These are phyloP conservation scores for Flueggea neowawraea DNA, from an alignment of 441 rosid genomes.

Conservation along the genomic window DNA sequence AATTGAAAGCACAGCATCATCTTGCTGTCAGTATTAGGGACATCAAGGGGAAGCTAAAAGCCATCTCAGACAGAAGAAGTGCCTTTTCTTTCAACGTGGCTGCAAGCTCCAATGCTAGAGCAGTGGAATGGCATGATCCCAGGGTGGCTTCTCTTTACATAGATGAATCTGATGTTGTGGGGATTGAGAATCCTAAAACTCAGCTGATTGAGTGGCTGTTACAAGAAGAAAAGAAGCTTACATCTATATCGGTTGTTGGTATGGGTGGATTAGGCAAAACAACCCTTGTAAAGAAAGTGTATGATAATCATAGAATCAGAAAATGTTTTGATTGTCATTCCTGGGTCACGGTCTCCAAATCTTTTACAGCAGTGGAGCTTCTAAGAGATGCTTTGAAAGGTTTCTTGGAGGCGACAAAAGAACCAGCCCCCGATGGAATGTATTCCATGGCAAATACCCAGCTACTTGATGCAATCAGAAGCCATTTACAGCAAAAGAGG, in stretches of 20 bases:
- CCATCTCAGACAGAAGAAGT: conserved; percentile 12
- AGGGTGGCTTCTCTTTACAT: conserved; percentile 13
- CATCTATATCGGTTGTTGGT: conserved; percentile 10
- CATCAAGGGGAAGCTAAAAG: conserved; percentile 7
- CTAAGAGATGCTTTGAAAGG: conserved; percentile 1
- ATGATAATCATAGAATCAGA: conserved; percentile 1
- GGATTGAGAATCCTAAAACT: conserved; percentile 11
- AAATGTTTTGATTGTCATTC: conserved; percentile 4
- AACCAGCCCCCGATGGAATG: not conserved
- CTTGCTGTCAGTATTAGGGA: conserved; percentile 17
- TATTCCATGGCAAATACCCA: conserved; percentile 2
- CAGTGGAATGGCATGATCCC: conserved; percentile 5
- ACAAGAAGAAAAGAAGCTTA: conserved; percentile 9
- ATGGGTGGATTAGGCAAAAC: conserved; percentile 13
- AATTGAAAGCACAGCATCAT: conserved; percentile 29
- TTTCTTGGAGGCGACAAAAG: conserved; percentile 6
- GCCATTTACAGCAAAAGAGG: conserved; percentile 3
- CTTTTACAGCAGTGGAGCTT: not conserved
- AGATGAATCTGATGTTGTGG: conserved; percentile 21
- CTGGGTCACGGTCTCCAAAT: conserved; percentile 12
- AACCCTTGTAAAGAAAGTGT: conserved; percentile 9
- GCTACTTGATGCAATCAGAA: conserved; percentile 4
- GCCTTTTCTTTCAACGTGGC: conserved; percentile 10
- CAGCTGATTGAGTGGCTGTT: conserved; percentile 9
- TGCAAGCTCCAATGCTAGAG: conserved; percentile 11